Evolutionary conservation across 345 rosid genomes (phyloP), one percentile per base, ranked within the genome.

Genomic region (Rhodamnia argentea): DNA sequence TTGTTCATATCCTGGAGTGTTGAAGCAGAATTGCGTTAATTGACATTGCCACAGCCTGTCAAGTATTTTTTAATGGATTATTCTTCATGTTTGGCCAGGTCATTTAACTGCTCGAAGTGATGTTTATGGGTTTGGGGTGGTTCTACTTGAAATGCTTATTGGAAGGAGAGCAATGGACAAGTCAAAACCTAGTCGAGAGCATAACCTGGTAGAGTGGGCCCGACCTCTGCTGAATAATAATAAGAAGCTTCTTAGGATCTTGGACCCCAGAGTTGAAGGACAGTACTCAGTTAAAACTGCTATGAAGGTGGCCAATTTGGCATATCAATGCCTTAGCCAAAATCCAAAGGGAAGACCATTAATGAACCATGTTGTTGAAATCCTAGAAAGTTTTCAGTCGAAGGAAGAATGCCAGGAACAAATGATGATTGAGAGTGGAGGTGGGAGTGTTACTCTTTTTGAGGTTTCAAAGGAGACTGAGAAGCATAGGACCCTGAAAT

Each of bases 121-220:
- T 94, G 94, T 96, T 85, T 97, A 95, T 86, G 99, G 99, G 64
- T 96, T 94, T 57, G 99, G 99, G 58, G 99, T 96, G 84, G 99
- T 97, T 88, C 91, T 97, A 27, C 96, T 97, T 3, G 99, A 97
- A 93, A 90, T 96, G 95, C 98, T 97, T 26, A 93, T 96, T 53
- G 99, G 99, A 89, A 94, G 97, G 90, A 94, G 94, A 83, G 99
- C 98, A 7, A 90, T 96, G 94, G 99, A 97, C 91, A 96, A 96
- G 92, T 91, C 95, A 89, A 92, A 96, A 85, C 95, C 98, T 78
- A 93, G 98, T 90, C 91, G 94, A 87, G 98, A 97, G 88, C 97
- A 93, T 90, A 97, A 96, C 91, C 89, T 96, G 82, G 99, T 97
- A 27, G 99, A 97, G 82, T 96, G 99, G 99, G 99, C 99, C 4